Conservation (phyloP, 2,329 filamentous ascomycete genomes). For the Fragosphaeria purpurea region DNA sequence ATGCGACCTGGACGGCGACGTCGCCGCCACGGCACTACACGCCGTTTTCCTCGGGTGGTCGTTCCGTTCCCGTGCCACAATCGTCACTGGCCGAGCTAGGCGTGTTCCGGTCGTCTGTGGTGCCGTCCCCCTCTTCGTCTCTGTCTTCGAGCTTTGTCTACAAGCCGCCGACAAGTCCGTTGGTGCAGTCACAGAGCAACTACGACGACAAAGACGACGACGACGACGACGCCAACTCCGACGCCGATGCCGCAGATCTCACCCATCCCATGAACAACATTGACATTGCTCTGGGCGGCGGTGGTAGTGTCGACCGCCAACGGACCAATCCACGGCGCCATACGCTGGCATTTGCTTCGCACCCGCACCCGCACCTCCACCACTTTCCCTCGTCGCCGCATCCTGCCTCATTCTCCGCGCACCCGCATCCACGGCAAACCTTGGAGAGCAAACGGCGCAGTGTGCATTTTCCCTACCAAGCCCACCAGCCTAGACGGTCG, state of each 20-base stretch:
- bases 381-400: slow-evolving; percentile 21
- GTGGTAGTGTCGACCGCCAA: slow-evolving; percentile 3
- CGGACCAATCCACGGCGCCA: slow-evolving; percentile 47
- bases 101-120: slow-evolving; percentile 24
- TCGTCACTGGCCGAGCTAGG: slow-evolving; percentile 6
- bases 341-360: slow-evolving; percentile 57
- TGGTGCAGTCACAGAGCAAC: slow-evolving; percentile 82
- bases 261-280: slow-evolving; percentile 42
- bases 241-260: slow-evolving; percentile 41
- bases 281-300: slow-evolving; percentile 31
- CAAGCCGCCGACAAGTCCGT: slow-evolving; percentile 80
- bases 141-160: slow-evolving; percentile 72
- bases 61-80: slow-evolving; percentile 12
- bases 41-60: slow-evolving; percentile 33
- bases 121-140: slow-evolving; percentile 56
- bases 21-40: slow-evolving; percentile 45
- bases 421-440: slow-evolving; percentile 21
- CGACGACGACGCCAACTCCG: too few relatives aligned
- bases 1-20: slow-evolving; percentile 39
- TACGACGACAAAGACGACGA: slow-evolving; percentile 40
- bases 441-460: slow-evolving; percentile 43
- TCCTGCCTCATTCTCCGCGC: slow-evolving; percentile 6
- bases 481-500: slow-evolving; percentile 69
- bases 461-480: slow-evolving; percentile 56
- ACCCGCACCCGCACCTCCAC: slow-evolving; percentile 22